Evolutionary conservation across 2,329 filamentous ascomycete species (phyloP), one percentile per base, ranked within the genome.

Genomic region (Cladosporium oxysporum): DNA sequence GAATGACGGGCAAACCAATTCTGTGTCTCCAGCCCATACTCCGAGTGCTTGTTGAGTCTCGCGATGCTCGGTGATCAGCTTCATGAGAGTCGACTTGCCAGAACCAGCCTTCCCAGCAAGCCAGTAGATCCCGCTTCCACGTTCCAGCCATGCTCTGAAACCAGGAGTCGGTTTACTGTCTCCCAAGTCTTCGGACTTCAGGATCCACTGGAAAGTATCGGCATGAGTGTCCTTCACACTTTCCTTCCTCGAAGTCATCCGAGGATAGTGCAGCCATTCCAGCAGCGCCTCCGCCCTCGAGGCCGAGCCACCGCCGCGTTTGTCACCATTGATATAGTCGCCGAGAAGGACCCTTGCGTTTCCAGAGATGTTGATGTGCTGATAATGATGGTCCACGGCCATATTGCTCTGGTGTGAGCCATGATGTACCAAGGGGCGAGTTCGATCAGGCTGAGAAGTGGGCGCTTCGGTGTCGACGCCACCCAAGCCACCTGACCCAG

Each of bases 51-150:
- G 1, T 6, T 26, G 12, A 16, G 58, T 61, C n/a, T 29, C 18
- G 5, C 21, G 31, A 41, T 62, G 41, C 21, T 62, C 33, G 28
- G 12, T 16, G 18, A 62, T 62, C n/a, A 29, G 62, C 29, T 66
- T 66, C 44, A 66, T 66, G 16, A 68, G 47, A 8, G 68, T 68
- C 3, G 66, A 69, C 49, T 69, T 69, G 6, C 68, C 68, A 26
- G 64, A 49, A 10, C 66, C 68, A 2, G 64, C 63, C 41, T 69
- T 69, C 2, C 68, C 68, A 52, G 68, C 66, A 41, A 69, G 44
- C 68, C 68, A 68, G 18, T 66, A 62, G n/a, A 52, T 28, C 1
- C 59, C 59, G n/a, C n/a, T 18, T 14, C 59, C 41, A 26, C 31
- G n/a, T 31, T 31, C 21, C n/a, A 62, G 44, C 59, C 59, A 62